Evolutionary conservation across 1,284 basidiomycete genomes (phyloP).

Genomic region (Cutaneotrichosporon dermatis): DNA sequence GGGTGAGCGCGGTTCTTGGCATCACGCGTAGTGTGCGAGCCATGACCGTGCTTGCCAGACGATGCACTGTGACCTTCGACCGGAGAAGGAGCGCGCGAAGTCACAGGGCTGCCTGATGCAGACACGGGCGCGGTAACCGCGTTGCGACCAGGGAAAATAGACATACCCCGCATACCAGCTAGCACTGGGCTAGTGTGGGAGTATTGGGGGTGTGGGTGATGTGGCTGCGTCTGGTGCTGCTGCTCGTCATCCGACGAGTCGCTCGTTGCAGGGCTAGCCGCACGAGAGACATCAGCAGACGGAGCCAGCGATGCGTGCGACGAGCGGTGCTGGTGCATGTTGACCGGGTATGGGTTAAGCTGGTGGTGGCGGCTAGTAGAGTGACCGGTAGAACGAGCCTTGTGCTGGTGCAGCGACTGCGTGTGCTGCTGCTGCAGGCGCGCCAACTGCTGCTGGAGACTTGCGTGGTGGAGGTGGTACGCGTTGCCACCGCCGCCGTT

Average conservation of each 20-base stretch:
- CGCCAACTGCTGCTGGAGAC: constrained; percentile 36
- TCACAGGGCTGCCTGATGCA: constrained; percentile 36
- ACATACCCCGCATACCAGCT: constrained; percentile 64
- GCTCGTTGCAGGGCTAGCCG: constrained; percentile 40
- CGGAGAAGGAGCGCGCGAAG: constrained; percentile 40
- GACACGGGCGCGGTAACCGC: constrained; percentile 46
- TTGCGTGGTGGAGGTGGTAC: constrained; percentile 39
- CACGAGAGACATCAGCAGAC: constrained; percentile 42
- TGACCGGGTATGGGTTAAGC: constrained; percentile 40
- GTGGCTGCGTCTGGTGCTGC: neutral
- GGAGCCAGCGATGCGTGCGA: constrained; percentile 23
- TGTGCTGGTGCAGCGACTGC: constrained; percentile 10
- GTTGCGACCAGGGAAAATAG: constrained; percentile 40
- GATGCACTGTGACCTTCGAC: constrained; percentile 42
- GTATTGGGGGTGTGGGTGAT: constrained; percentile 8
- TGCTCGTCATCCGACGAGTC: constrained; percentile 46
- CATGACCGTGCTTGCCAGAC: constrained; percentile 47
- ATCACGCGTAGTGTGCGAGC: constrained; percentile 41
- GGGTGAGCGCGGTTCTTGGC: constrained; percentile 47
- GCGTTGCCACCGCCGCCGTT: constrained; percentile 20
- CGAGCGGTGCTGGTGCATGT: constrained; percentile 34
- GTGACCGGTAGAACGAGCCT: neutral
- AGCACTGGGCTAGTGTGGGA: constrained; percentile 59
- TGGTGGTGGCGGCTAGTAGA: constrained; percentile 19
- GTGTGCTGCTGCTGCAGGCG: constrained; percentile 41